Conservation (phyloP, 106 monocot genomes). For the Platanthera guangdongensis region DNA sequence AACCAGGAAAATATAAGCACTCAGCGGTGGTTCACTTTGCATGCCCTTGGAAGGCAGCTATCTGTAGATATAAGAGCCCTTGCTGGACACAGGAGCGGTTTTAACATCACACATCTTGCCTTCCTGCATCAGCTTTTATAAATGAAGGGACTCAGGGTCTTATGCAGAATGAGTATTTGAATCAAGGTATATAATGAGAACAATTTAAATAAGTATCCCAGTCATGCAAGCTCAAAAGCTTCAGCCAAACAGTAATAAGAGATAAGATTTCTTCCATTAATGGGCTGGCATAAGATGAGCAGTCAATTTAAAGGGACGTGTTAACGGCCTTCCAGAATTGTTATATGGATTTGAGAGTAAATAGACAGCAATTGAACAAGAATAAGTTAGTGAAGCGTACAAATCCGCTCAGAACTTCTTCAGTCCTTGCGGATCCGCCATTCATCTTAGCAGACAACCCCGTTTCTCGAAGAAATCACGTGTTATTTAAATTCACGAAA, state of each 20-base stretch:
- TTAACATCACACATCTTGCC: not conserved
- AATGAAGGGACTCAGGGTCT: not conserved
- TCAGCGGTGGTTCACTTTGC: not conserved
- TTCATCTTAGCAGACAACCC: not conserved
- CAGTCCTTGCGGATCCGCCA: too few relatives aligned
- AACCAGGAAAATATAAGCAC: not conserved
- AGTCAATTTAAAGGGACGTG: not conserved
- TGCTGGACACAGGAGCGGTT: not conserved
- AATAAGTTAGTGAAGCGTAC: not conserved
- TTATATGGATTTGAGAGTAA: not conserved
- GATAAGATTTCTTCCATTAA: not conserved
- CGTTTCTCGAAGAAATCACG: not conserved
- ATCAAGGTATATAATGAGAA: not conserved
- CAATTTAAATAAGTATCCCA: not conserved
- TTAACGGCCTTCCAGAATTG: not conserved
- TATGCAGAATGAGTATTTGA: not conserved
- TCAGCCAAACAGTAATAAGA: not conserved
- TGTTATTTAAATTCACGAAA: not conserved
- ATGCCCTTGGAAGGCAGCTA: not conserved
- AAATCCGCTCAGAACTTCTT: not conserved
- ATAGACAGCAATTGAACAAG: not conserved
- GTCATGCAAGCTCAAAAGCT: not conserved
- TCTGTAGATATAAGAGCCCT: not conserved
- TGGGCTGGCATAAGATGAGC: not conserved
- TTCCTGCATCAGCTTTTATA: conserved; percentile 4